Base-by-base conservation (phyloP, 177 flowering plant genomes). In the Vitis hybrid region DNA sequence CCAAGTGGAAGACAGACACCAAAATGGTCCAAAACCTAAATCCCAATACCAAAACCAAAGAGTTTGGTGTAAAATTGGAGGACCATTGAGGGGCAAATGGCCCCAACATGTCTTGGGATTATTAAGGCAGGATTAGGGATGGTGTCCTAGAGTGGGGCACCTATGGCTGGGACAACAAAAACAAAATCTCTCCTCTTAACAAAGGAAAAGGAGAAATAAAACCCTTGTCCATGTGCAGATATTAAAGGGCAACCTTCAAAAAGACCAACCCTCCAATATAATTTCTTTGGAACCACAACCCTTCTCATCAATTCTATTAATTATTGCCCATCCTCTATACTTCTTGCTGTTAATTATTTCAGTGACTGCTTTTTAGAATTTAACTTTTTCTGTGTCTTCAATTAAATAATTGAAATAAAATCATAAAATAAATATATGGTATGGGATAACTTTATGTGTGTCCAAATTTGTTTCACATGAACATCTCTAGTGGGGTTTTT, bases 161-260 rank as follows among this genome's bases (percentile, higher is more conserved):
- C 74, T 62, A 60, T 35, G 84, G 94, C 82, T 84, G 88, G 91
- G 82, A 84, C 75, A 79, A 81, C 74, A 70, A 74, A 64, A 76
- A 88, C 87, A 85, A 76, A 76, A 74, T 58, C 72, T 79, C 88
- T 88, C 90, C 86, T 77, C 87, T 40, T 40, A 40, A 4, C 82
- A 66, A 70, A 77, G 77, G 66, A 82, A 76, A 79, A 79, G 72
- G 68, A 73, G 72, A 71, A 79, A 69, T 80, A 87, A 85, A 91
- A 85, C 71, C 88, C 75, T 88, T 91, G 88, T 88, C 93, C 93
- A 89, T 88, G 90, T 89, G 93, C 83, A 21, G 81, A 58, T 73
- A 84, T 86, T 89, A 77, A 86, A 91, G 85, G 75, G 89, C 87
- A 80, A 83, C 83, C 82, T 85, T 84, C 89, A 90, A 89, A 85